A percentile compares a stretch with the other conserved stretches of the same genome.
Conservation (phyloP, 805 yeast species). For the Jamesozyma rosinii region DNA sequence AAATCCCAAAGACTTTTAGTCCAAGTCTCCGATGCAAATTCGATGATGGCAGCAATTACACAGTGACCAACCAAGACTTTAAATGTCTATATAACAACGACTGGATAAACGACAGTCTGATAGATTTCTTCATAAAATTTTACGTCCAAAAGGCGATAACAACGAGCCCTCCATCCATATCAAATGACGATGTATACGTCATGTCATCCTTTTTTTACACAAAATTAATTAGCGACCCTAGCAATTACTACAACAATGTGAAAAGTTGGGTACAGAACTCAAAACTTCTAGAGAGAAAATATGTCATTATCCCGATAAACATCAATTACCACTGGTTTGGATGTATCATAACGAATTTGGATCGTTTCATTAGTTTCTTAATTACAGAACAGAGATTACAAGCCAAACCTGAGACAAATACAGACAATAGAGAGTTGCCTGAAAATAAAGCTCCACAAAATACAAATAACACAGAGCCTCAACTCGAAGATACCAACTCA, state of each 20-base stretch:
- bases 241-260: conserved; percentile 49
- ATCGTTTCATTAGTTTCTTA: conserved; percentile 14
- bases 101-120: conserved; percentile 83
- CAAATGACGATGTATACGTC: conserved; percentile 38
- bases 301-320: conserved; percentile 72
- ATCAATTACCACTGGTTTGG: conserved; percentile 83
- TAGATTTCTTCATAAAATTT: conserved; percentile 72
- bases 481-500: not conserved
- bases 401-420: not conserved
- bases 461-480: not conserved
- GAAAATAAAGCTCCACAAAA: not conserved
- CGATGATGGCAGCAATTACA: conserved; percentile 43
- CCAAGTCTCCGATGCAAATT: conserved; percentile 45
- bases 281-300: conserved; percentile 49
- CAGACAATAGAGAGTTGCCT: not conserved
- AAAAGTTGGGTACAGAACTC: conserved; percentile 71
- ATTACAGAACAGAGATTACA: conserved; percentile 1
- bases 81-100: conserved; percentile 68
- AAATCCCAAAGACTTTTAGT: conserved; percentile 24
- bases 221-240: conserved; percentile 39
- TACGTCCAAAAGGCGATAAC: conserved; percentile 35
- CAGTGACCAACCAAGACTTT: conserved; percentile 62
- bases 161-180: conserved; percentile 20
- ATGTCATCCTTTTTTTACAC: conserved; percentile 81
- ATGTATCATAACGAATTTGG: conserved; percentile 55